Conservation (phyloP, 2,329 filamentous ascomycete species). For the Lasiodiplodia gonubiensis region DNA sequence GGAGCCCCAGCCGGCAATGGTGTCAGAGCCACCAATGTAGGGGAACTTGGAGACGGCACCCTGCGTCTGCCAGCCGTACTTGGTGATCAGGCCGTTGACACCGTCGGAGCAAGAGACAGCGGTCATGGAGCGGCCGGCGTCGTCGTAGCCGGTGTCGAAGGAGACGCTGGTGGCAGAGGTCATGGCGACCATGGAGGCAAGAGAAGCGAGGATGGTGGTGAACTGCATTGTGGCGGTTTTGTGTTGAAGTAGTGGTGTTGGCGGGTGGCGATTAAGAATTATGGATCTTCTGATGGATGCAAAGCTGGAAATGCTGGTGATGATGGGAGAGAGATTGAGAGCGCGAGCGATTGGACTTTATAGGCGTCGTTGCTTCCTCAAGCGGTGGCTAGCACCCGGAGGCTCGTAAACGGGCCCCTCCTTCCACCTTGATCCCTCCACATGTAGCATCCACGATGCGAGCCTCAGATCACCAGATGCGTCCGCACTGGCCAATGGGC, state of each 20-base stretch:
- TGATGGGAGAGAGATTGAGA: slow-evolving; percentile 11
- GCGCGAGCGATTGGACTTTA: slow-evolving; percentile 5
- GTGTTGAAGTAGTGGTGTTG: neutral
- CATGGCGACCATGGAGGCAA: slow-evolving; percentile 27
- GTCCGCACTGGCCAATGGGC: slow-evolving; percentile 6
- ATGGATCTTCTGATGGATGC: slow-evolving; percentile 3
- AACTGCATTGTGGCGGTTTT: slow-evolving; percentile 29
- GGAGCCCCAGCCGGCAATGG: slow-evolving; percentile 54
- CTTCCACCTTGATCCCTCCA: neutral
- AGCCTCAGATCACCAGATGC: slow-evolving; percentile 22
- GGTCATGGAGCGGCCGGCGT: slow-evolving; percentile 60
- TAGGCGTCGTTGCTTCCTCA: neutral
- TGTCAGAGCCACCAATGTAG: slow-evolving; percentile 56
- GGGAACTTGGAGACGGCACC: slow-evolving; percentile 55
- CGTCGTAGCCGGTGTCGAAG: slow-evolving; percentile 75
- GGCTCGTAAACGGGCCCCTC: slow-evolving; percentile 17
- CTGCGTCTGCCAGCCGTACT: slow-evolving; percentile 62
- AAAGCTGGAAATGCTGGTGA: slow-evolving; percentile 12
- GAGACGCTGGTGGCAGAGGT: slow-evolving; percentile 56
- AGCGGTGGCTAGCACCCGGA: slow-evolving; percentile 3
- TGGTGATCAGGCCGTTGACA: slow-evolving; percentile 67
- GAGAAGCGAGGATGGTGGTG: slow-evolving; percentile 27
- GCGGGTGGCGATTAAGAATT: slow-evolving; percentile 4
- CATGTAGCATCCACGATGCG: slow-evolving; percentile 15
- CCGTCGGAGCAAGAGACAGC: slow-evolving; percentile 72